Conservation (phyloP, 257 asterid species). For the Fraxinus pennsylvanica region DNA sequence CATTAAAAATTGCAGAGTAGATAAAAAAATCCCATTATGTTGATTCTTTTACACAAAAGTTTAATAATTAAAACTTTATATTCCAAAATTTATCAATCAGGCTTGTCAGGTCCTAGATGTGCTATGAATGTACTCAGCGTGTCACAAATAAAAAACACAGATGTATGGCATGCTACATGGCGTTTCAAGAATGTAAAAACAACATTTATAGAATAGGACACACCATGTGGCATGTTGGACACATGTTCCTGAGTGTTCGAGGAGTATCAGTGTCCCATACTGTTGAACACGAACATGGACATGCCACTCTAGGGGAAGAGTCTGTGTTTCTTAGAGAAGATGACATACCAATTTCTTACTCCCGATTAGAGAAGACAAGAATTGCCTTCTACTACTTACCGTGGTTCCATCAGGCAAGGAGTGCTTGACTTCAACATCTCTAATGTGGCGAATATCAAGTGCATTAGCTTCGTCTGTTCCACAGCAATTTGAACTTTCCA, state of each 20-base stretch:
- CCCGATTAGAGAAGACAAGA: background rate
- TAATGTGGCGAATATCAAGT: constrained; percentile 10
- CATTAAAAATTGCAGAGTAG: background rate
- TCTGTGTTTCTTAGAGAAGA: background rate
- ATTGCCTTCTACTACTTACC: constrained; percentile 28
- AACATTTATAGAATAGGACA: background rate
- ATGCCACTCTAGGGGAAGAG: background rate
- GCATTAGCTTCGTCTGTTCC: constrained; percentile 20
- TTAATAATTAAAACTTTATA: background rate
- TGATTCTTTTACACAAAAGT: background rate
- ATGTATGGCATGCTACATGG: background rate
- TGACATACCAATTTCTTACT: background rate
- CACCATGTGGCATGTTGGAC: background rate
- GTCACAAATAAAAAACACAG: background rate
- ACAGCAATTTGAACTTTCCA: constrained; percentile 32
- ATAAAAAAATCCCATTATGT: background rate
- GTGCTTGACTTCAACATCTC: constrained; percentile 31
- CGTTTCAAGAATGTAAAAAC: background rate
- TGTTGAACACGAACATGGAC: background rate
- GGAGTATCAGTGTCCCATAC: background rate
- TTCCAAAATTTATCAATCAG: background rate
- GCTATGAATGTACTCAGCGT: background rate
- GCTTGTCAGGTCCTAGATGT: background rate
- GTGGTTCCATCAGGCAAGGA: constrained; percentile 25
- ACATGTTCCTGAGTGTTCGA: background rate